Evolutionary conservation across 306 rosid genomes (phyloP), one percentile per base, ranked within the genome.

Genomic region (Lagenaria siceraria): DNA sequence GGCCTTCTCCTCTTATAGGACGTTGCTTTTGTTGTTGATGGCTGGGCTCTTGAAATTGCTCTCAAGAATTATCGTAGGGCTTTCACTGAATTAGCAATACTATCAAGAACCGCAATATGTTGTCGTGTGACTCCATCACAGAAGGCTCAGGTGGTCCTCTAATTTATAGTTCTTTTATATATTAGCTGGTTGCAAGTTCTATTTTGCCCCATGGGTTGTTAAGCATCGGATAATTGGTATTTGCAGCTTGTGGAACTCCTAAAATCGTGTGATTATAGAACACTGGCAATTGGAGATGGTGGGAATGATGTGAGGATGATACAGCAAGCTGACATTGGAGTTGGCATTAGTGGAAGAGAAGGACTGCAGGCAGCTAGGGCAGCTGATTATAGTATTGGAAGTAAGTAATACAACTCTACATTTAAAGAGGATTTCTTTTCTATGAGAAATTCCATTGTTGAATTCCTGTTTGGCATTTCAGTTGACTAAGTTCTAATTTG

Each of bases 301-400:
- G 99, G 99, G 72, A 96, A 96, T 80, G 99, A 96, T 78, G 99
- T 96, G 80, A 92, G 99, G 88, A 92, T 96, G 99, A 96, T 96
- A 82, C 99, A 96, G 76, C 93, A 92, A 85, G 99, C 99, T 66
- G 96, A 95, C 78, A 95, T 95, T 77, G 97, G 99, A 71, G 97
- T 96, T 79, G 99, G 99, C 79, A 96, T 96, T 74, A 96, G 99
- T 81, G 99, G 99, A 65, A 85, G 99, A 84, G 99, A 96, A 88
- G 99, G 99, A 82, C 85, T 92, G 83, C 99, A 96, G 86, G 99
- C 99, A 66, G 99, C 99, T n/a, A 92, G 99, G 85, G 98, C 99
- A 3, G 98, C 99, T 70, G 99, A 96, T 88, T 96, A 96, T 83
- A 92, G 98, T 60, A 84, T 92, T 66, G 99, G 99, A 87, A 96